These are phyloP conservation scores for Cercospora sojina DNA, from an alignment of 2,329 filamentous ascomycete species.

Conservation along the genomic window DNA sequence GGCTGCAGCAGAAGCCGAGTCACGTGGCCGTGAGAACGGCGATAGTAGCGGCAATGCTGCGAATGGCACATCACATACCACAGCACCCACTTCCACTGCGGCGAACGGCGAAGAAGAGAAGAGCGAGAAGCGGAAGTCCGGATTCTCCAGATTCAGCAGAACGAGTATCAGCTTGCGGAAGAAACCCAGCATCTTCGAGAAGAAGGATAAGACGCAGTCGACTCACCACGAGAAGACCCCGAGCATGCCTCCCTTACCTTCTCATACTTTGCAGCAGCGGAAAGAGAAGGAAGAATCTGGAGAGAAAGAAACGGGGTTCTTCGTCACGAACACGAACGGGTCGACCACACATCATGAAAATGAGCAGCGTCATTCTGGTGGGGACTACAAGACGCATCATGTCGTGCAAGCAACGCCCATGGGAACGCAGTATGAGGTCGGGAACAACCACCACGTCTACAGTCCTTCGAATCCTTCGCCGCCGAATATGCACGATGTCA, in stretches of 20 bases:
- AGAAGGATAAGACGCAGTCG: conserved; percentile 8
- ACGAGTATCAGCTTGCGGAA: conserved; percentile 10
- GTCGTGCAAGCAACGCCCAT: neutral
- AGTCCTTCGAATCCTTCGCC: neutral
- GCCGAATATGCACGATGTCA: conserved; percentile 26
- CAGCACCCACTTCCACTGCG: neutral
- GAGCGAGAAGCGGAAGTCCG: conserved; percentile 28
- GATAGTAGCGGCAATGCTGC: conserved; percentile 24
- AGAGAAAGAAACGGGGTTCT: neutral
- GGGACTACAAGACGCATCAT: conserved; percentile 6
- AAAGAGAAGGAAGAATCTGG: neutral
- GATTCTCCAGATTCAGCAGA: conserved; percentile 11
- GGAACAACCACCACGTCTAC: neutral
- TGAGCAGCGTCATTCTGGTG: neutral
- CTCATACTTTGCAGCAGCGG: conserved; percentile 18
- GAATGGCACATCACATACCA: neutral
- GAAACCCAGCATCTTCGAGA: conserved; percentile 9
- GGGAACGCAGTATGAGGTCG: neutral
- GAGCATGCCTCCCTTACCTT: conserved; percentile 8
- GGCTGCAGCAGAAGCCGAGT: conserved; percentile 55
- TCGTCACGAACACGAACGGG: neutral
- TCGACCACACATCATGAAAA: neutral
- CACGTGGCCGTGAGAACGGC: conserved; percentile 24
- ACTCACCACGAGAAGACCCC: neutral
- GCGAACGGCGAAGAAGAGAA: conserved; percentile 48